Evolutionary conservation across 495 filamentous ascomycete species (phyloP).

Genomic region (Penicillium malachiteum): DNA sequence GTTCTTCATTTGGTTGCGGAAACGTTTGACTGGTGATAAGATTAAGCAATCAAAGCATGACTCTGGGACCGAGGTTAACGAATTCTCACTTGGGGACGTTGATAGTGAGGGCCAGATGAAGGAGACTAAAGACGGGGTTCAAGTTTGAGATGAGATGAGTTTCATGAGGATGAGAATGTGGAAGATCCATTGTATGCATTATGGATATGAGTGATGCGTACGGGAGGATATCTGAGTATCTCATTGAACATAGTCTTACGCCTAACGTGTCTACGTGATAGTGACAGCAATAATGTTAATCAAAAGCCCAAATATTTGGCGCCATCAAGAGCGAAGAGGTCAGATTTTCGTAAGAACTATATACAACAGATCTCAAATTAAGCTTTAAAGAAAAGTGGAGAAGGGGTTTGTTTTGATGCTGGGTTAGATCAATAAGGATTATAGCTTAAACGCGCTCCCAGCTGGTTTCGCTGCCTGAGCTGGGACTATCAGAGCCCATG

Average conservation of each 20-base stretch:
- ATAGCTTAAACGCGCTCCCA: conserved; percentile 36
- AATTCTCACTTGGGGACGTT: neutral
- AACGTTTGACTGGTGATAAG: conserved; percentile 35
- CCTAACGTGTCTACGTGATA: neutral
- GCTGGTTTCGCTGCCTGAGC: conserved; percentile 40
- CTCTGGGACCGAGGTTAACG: neutral
- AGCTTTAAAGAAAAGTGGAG: neutral
- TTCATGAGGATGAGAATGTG: neutral
- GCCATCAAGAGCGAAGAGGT: conserved; percentile 27
- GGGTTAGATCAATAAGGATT: neutral
- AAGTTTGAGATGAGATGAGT: neutral
- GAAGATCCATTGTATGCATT: neutral
- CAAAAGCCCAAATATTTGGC: conserved; percentile 5
- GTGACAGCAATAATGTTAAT: conserved; percentile 8
- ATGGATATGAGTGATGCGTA: neutral
- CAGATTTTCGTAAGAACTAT: conserved; percentile 3
- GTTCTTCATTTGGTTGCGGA: conserved; percentile 52
- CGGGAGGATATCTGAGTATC: neutral
- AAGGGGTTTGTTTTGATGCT: neutral
- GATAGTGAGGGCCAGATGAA: neutral
- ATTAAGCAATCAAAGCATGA: conserved; percentile 31
- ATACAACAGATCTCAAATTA: conserved; percentile 7
- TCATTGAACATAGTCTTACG: neutral
- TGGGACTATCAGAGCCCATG: conserved; percentile 19
- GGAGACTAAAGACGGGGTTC: neutral